These are phyloP conservation scores for Coniochaeta prunicola DNA, from an alignment of 2,329 filamentous ascomycete genomes.

Conservation along the genomic window DNA sequence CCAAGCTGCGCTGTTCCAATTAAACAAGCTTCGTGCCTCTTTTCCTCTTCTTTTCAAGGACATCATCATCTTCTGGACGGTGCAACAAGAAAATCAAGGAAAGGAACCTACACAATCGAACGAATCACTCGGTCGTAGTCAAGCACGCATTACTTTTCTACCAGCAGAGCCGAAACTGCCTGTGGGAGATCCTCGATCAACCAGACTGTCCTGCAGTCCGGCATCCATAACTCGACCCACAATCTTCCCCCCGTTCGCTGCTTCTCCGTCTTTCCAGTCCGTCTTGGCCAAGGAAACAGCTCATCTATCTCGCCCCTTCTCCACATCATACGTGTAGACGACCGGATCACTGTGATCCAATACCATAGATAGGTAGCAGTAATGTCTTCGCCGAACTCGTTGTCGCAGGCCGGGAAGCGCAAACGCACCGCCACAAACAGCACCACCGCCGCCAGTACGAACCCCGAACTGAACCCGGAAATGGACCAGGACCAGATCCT, in stretches of 20 bases:
- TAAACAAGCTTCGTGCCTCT: not conserved
- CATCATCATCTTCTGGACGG: too few species aligned
- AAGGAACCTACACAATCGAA: not conserved
- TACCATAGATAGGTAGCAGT: not conserved
- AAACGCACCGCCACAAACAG: conserved; percentile 63
- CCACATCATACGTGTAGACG: not conserved
- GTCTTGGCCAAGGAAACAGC: not conserved
- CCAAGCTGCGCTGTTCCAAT: not conserved
- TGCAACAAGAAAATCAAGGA: not conserved
- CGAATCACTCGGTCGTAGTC: not conserved
- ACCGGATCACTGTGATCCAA: not conserved
- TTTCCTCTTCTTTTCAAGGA: not conserved
- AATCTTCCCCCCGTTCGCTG: not conserved
- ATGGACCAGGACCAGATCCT: conserved; percentile 45
- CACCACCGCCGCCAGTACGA: conserved; percentile 33
- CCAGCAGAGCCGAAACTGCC: not conserved
- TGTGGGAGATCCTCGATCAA: not conserved
- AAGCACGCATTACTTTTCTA: not conserved
- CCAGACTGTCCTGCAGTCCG: not conserved
- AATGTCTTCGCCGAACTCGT: conserved; percentile 56
- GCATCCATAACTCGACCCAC: not conserved
- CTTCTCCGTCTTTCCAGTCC: not conserved
- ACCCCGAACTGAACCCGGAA: conserved; percentile 23
- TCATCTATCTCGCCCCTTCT: not conserved
- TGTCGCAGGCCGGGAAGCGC: conserved; percentile 59